Evolutionary conservation across 768 basidiomycete genomes (phyloP), one percentile per base, ranked within the genome.

Genomic region (Podaxis mareebaensis): DNA sequence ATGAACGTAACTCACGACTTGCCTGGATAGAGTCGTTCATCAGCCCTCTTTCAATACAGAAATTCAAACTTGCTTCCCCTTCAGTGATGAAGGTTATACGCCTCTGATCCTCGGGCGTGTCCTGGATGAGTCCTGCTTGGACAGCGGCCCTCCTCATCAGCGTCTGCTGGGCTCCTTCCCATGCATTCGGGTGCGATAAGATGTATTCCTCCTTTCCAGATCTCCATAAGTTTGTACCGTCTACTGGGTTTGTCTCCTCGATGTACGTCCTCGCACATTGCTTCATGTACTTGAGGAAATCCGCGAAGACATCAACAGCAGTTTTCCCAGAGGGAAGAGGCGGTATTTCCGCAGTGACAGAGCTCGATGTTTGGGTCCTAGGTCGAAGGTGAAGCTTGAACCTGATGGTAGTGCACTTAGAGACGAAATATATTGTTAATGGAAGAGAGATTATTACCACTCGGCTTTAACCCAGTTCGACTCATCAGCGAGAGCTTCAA

Each of bases 11-110:
- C 17, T 20, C 5, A 15, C 11, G 4, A 40, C 49, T 11, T 48
- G 65, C 66, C 57, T 55, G 52, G 55, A 67, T 57, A 3, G 52
- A 55, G 8, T 65, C 65, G 30, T 56, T 46, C 26, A 52, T 52
- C 38, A 67, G 36, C 15, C 67, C 64, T 52, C 55, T 65, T 17
- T 65, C 54, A 39, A 67, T n/a, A 46, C 84, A 85, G 67, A 75
- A 85, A 63, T 85, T 80, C 22, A 85, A 68, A 69, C 81, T 83
- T 0, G 85, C 85, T 64, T 86, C 85, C 0, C 83, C 85, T 65
- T 85, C 83, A 0, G 83, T 85, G 24, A 86, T 75, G 51, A 86
- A 79, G 12, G 76, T 79, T 6, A 85, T 68, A 0, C 79, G 76
- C 22, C 73, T 77, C 0, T 74, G 77, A 6, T 72, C 74, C 2